Evolutionary conservation across 2,329 filamentous ascomycete genomes (phyloP).

Genomic region (Hirsutella minnesotensis): DNA sequence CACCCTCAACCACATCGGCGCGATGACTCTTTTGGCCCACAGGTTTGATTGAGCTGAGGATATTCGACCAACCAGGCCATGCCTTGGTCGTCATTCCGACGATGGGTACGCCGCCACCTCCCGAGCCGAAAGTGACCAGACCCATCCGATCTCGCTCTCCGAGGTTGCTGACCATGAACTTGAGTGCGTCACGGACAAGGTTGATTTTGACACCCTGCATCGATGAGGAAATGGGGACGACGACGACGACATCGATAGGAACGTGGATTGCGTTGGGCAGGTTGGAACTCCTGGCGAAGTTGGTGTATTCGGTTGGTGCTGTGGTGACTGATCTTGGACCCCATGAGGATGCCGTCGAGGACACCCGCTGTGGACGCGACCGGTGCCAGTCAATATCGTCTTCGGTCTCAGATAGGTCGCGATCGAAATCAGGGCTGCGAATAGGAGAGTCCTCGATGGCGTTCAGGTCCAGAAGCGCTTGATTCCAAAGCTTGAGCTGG

Average conservation of each 20-base stretch:
- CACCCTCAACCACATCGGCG: constrained; percentile 92
- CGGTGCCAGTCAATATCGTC: constrained; percentile 74
- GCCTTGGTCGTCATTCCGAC: constrained; percentile 97
- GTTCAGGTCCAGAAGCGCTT: constrained; percentile 75
- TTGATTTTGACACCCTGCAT: constrained; percentile 99
- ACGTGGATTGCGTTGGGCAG: constrained; percentile 58
- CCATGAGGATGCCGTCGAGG: constrained; percentile 73
- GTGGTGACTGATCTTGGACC: constrained; percentile 76
- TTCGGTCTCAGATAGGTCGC: constrained; percentile 70
- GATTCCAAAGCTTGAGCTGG: constrained; percentile 83
- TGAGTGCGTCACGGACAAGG: constrained; percentile 78
- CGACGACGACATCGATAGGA: constrained; percentile 88
- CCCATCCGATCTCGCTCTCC: constrained; percentile 95
- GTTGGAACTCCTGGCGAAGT: constrained; percentile 38
- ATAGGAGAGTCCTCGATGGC: constrained; percentile 51
- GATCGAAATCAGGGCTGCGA: constrained; percentile 67
- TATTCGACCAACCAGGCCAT: constrained; percentile 83
- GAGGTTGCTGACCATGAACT: constrained; percentile 80
- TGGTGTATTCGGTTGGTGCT: constrained; percentile 85
- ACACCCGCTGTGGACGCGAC: constrained; percentile 53
- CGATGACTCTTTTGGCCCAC: constrained; percentile 94
- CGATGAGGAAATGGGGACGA: constrained; percentile 92
- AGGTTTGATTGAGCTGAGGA: constrained; percentile 77
- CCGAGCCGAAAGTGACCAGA: constrained; percentile 91
- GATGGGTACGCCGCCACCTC: constrained; percentile 80